Evolutionary conservation across 257 asterid genomes (phyloP).

Genomic region (Gentiana dahurica): DNA sequence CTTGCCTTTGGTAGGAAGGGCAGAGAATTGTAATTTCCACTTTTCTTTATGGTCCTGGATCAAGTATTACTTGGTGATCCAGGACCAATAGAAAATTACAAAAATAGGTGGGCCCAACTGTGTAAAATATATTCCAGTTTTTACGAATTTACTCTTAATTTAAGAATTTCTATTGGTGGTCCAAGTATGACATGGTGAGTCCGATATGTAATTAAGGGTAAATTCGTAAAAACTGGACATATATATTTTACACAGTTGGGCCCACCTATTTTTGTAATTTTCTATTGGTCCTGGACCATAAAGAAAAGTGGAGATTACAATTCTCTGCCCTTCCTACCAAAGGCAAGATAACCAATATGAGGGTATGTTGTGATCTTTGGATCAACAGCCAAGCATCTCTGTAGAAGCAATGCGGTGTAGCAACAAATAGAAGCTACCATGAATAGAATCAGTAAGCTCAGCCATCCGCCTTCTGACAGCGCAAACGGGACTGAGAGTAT

Average conservation of each 20-base stretch:
- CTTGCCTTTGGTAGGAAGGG: conserved; percentile 40
- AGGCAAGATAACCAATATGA: conserved; percentile 40
- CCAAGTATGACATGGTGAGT: too few relatives aligned
- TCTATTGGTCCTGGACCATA: neutral
- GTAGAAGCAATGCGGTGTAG: conserved; percentile 37
- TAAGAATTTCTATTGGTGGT: too few relatives aligned
- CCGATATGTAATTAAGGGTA: too few relatives aligned
- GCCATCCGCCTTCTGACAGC: conserved; percentile 44
- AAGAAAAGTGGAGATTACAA: conserved; percentile 20
- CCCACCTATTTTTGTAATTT: too few relatives aligned
- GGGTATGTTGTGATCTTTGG: conserved; percentile 34
- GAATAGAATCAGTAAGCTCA: conserved; percentile 18
- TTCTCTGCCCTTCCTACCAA: conserved; percentile 33
- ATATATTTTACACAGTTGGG: too few relatives aligned
- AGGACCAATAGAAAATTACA: too few relatives aligned
- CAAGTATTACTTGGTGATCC: too few relatives aligned
- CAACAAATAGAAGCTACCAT: conserved; percentile 23
- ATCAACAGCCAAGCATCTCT: conserved; percentile 28
- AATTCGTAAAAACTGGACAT: too few relatives aligned
- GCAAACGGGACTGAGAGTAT: conserved; percentile 44
- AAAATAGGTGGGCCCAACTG: too few relatives aligned
- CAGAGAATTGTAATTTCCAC: conserved; percentile 17
- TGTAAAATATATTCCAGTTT: too few relatives aligned
- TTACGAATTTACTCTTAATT: too few relatives aligned
- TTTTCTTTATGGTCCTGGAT: conserved; percentile 15